These are phyloP conservation scores for Rhodotorula sp. DNA, from an alignment of 1,284 basidiomycete species.

Conservation along the genomic window DNA sequence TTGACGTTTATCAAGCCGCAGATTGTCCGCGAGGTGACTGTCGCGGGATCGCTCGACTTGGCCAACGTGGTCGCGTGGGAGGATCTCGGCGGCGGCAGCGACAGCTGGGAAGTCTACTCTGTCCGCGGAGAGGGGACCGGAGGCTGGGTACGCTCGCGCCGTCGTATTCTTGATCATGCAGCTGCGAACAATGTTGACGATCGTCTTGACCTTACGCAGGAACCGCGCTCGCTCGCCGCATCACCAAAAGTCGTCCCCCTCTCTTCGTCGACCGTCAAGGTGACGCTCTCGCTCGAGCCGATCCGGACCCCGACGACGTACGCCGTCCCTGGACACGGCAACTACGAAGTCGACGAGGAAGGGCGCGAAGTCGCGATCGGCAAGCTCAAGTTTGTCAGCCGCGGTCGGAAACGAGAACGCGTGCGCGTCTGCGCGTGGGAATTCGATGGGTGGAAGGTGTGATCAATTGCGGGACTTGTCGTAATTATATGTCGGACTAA, in stretches of 20 bases:
- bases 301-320: constrained; percentile 21
- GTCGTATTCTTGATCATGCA: background rate
- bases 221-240: constrained; percentile 13
- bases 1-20: constrained; percentile 30
- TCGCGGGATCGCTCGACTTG: constrained; percentile 36
- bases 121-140: constrained; percentile 19
- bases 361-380: constrained; percentile 21
- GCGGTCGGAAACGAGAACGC: constrained; percentile 30
- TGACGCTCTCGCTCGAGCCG: constrained; percentile 25
- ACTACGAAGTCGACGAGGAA: constrained; percentile 24
- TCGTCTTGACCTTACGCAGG: constrained; percentile 3
- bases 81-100: constrained; percentile 29
- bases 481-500: background rate
- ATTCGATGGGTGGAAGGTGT: constrained; percentile 40
- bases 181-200: background rate
- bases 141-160: constrained; percentile 24
- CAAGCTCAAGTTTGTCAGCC: constrained; percentile 39
- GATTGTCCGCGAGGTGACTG: constrained; percentile 13
- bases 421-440: constrained; percentile 38
- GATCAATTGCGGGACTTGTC: background rate
- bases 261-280: constrained; percentile 4
- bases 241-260: constrained; percentile 2
- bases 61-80: constrained; percentile 38
- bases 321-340: constrained; percentile 11
- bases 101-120: constrained; percentile 41